Conservation (phyloP, 2,329 filamentous ascomycete species). For the Aspergillus quadricinctus region DNA sequence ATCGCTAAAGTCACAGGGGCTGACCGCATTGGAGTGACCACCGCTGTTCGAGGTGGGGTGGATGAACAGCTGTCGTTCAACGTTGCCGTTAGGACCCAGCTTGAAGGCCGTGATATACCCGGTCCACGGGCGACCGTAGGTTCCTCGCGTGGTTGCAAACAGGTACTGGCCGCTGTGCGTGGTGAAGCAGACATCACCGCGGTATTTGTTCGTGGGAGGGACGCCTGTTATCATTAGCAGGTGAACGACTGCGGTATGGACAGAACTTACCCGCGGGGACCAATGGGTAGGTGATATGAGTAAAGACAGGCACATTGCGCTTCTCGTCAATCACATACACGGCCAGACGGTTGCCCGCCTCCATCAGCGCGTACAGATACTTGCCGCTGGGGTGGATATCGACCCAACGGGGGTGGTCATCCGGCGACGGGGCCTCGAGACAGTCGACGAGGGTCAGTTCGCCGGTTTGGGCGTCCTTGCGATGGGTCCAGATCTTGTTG, state of each 20-base stretch:
- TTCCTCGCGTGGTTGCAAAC: conserved; percentile 79
- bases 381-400: conserved; percentile 73
- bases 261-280: conserved; percentile 51
- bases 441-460: conserved; percentile 66
- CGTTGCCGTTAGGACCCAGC: conserved; percentile 62
- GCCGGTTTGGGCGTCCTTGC: conserved; percentile 60
- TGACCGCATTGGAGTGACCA: conserved; percentile 84
- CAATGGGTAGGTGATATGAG: conserved; percentile 69
- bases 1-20: conserved; percentile 76
- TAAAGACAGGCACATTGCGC: conserved; percentile 73
- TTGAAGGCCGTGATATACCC: conserved; percentile 81
- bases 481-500: conserved; percentile 71
- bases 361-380: conserved; percentile 83
- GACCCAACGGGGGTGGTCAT: conserved; percentile 84
- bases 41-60: conserved; percentile 83
- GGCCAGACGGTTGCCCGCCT: conserved; percentile 78
- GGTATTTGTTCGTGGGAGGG: conserved; percentile 58
- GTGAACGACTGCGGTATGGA: too few species aligned
- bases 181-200: conserved; percentile 76
- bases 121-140: conserved; percentile 63
- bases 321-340: conserved; percentile 74
- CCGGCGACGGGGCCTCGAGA: conserved; percentile 64
- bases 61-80: conserved; percentile 73
- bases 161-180: conserved; percentile 68
- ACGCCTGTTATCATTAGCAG: too few species aligned